Conservation (phyloP, 345 rosid species). For the Citrus glauca region DNA sequence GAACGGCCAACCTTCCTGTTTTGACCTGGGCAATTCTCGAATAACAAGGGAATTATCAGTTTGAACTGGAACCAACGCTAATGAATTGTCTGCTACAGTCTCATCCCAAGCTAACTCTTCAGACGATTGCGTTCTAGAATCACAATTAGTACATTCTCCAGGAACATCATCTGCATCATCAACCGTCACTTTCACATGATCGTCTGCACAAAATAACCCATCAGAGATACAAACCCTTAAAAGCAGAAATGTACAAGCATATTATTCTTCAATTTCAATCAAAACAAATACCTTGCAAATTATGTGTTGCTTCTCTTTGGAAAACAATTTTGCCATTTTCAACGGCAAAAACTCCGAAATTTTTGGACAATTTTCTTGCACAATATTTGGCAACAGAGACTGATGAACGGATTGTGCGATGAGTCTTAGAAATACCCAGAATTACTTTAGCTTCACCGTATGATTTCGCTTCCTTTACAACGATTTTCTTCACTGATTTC, state of each 20-base stretch:
- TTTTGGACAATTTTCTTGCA: constrained; percentile 59
- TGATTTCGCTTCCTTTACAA: constrained; percentile 72
- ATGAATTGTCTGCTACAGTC: constrained; percentile 32
- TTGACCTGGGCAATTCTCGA: constrained; percentile 19
- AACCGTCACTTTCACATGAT: neutral
- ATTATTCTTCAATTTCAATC: neutral
- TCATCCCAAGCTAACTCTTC: constrained; percentile 14
- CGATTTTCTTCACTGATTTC: constrained; percentile 49
- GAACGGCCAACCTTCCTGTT: constrained; percentile 57
- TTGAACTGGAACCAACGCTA: constrained; percentile 54
- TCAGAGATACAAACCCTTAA: neutral
- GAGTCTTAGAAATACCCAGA: constrained; percentile 58
- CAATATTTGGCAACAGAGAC: constrained; percentile 76
- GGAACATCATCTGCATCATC: constrained; percentile 5
- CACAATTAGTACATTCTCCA: constrained; percentile 1
- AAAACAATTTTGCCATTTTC: constrained; percentile 66
- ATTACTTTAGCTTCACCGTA: constrained; percentile 55
- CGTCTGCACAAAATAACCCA: constrained; percentile 11
- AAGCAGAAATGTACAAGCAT: neutral
- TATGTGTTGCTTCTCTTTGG: constrained; percentile 38
- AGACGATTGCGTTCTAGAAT: constrained; percentile 2
- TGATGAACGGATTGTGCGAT: constrained; percentile 53
- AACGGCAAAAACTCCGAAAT: constrained; percentile 65
- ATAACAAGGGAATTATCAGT: constrained; percentile 14
- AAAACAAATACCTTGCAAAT: constrained; percentile 20